Base-by-base conservation (phyloP, 2,329 filamentous ascomycete genomes). In the Thyridium curvatum region DNA sequence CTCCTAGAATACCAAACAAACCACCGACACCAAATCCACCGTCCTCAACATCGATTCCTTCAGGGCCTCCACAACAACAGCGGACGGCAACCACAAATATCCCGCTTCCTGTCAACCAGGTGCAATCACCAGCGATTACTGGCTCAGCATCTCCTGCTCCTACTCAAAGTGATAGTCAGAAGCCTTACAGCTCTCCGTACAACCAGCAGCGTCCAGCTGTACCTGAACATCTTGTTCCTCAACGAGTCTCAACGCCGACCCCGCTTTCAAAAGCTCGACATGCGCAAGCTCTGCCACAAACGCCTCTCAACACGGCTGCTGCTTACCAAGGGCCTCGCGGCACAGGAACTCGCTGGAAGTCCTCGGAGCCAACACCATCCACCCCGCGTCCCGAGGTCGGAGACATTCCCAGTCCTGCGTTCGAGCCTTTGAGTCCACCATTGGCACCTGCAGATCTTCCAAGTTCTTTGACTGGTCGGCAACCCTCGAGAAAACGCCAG, bases 351-450 rank as follows among this genome's bases (percentile, higher is more conserved):
- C 74, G 72, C 50, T 83, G 79, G 78, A 73, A 66, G 3, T 62
- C 71, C 13, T 67, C 64, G 26, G 49, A 53, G 5, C 69, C 74
- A 7, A 78, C 75, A 1, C 72, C 75, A 4, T 76, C 76, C 4
- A 83, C 79, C 2, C 79, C 79, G 2, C 55, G 58, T 4, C 49
- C 48, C 18, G 55, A 52, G 12, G 54, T 60, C 34, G 64, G 59
- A 35, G 66, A 69, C 34, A 55, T 65, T 13, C 64, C 66, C 28
- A 75, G 74, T 41, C 79, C 79, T 3, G 66, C 68, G 4, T 71
- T 64, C 41, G 79, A 83, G 47, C 76, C 76, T 1, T 61, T 81
- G 4, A 82, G 77, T 45, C 79, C 78, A 3, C 63, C 74, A 2
- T 53, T 60, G 32, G 59, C 57, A 21, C 53, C 62, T 35, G 55